Evolutionary conservation across 257 asterid genomes (phyloP), one percentile per base, ranked within the genome.

Genomic region (Oldenlandia corymbosa): DNA sequence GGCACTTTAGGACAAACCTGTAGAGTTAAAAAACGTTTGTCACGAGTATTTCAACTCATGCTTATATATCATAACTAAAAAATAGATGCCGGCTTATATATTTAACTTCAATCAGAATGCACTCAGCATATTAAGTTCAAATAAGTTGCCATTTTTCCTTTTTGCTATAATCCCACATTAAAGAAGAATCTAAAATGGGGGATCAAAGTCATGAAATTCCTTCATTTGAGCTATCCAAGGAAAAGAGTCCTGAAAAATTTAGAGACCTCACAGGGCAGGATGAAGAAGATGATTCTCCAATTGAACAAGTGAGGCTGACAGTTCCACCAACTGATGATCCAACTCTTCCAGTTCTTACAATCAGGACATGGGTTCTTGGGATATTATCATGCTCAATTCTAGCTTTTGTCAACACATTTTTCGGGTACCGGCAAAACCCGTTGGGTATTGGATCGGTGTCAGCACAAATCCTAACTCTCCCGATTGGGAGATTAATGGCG

Each of bases 271-370:
- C 39, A 3, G 73, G 9, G 7, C 84, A 63, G 0, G 85, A 52
- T 10, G 18, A 79, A 0, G 78, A 65, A 30, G 54, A 84, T 34
- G 70, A 84, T 62, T 65, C 81, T 39, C 91, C 91, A 9, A 73
- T 87, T 23, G 91, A 87, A 71, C 86, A 87, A 73, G 95, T 87
- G 0, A 73, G 91, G 48, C 65, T 87, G 53, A 87, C 89, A 23
- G 92, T 87, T 64, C 68, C 89, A 47, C 47, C 75, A 8, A 70
- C 76, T 0, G 95, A 87, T 23, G 81, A 84, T 17, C 86, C 92
- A 30, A 55, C 78, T 10, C 5, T 65, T 42, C 77, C 86, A 53
- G 83, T 47, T 41, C 68, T 84, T 55, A 84, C 92, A 0, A 75
- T 87, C 62, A 34, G 95, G 66, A 77, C 89, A 45, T 87, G 95